These are phyloP conservation scores for Tuber calosporum DNA, from an alignment of 495 filamentous ascomycete genomes.

Conservation along the genomic window DNA sequence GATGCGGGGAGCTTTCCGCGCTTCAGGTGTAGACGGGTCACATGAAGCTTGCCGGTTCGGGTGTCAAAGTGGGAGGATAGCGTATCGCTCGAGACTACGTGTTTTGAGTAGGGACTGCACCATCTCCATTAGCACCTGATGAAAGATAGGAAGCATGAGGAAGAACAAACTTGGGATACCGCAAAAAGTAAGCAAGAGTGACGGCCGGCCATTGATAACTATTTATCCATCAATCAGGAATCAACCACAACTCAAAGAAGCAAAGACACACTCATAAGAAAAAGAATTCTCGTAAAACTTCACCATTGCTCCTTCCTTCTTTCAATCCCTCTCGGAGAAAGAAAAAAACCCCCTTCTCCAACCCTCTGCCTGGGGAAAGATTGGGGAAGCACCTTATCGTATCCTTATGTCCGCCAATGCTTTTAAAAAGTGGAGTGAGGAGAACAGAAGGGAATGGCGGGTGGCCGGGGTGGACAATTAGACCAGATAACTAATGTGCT, in stretches of 20 bases:
- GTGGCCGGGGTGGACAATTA: background rate
- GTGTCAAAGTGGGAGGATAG: constrained; percentile 80
- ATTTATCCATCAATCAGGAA: constrained; percentile 1
- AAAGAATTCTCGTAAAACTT: constrained; percentile 85
- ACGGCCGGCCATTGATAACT: constrained; percentile 53
- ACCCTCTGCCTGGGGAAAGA: background rate
- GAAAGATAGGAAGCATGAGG: background rate
- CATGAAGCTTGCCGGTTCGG: constrained; percentile 69
- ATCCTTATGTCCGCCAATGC: background rate
- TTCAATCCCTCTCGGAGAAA: background rate
- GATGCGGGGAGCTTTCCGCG: constrained; percentile 76
- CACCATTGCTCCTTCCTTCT: constrained; percentile 51
- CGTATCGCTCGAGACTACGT: constrained; percentile 94
- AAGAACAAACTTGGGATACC: constrained; percentile 68
- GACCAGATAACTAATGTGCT: background rate
- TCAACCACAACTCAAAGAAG: constrained; percentile 9
- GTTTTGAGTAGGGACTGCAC: constrained; percentile 67
- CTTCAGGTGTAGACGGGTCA: constrained; percentile 86
- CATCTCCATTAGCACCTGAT: constrained; percentile 9
- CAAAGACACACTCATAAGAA: constrained; percentile 71
- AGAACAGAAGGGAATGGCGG: background rate
- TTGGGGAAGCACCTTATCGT: background rate
- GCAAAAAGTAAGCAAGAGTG: constrained; percentile 96
- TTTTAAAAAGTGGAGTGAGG: background rate
- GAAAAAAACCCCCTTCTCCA: background rate